Conservation (phyloP, 768 basidiomycete species). For the Tylopilus cervinicoccineus region DNA sequence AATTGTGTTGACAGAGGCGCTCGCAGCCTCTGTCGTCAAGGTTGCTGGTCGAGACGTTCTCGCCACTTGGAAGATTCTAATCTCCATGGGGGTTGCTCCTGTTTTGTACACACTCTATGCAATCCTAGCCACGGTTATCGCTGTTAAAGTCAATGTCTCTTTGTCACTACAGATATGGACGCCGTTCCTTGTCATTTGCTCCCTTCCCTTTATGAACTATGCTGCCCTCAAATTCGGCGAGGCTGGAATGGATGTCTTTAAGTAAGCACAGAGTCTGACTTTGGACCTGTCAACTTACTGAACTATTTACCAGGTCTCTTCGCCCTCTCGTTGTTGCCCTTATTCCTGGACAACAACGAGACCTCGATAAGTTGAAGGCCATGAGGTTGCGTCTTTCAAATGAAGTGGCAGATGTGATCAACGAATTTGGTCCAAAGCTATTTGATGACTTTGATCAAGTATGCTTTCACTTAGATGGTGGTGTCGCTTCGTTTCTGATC, state of each 20-base stretch:
- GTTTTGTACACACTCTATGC: conserved; percentile 84
- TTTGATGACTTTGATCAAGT: conserved; percentile 88
- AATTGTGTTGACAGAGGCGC: conserved; percentile 61
- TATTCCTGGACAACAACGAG: conserved; percentile 82
- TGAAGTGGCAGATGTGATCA: conserved; percentile 78
- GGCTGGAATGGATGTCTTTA: conserved; percentile 94
- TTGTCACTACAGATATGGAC: conserved; percentile 65
- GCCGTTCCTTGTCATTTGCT: conserved; percentile 69
- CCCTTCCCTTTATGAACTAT: conserved; percentile 85
- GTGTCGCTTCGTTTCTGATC: conserved; percentile 1
- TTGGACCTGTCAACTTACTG: conserved; percentile 1
- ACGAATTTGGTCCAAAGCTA: conserved; percentile 83
- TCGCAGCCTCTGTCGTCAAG: conserved; percentile 93
- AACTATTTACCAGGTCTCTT: conserved; percentile 60
- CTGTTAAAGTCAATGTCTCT: conserved; percentile 62
- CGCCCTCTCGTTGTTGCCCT: conserved; percentile 85
- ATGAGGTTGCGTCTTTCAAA: conserved; percentile 75
- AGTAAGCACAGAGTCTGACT: conserved; percentile 54
- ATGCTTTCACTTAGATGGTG: conserved; percentile 17
- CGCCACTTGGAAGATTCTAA: conserved; percentile 95
- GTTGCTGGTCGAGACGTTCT: conserved; percentile 95
- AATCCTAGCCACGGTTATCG: conserved; percentile 67
- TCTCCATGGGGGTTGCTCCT: conserved; percentile 88
- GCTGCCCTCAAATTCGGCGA: conserved; percentile 97
- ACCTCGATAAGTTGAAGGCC: conserved; percentile 69